Percentiles rank a stretch among this genome's conserved stretches.
Conservation (phyloP, 2,329 filamentous ascomycete species). For the Ceratocystiopsis sp. region DNA sequence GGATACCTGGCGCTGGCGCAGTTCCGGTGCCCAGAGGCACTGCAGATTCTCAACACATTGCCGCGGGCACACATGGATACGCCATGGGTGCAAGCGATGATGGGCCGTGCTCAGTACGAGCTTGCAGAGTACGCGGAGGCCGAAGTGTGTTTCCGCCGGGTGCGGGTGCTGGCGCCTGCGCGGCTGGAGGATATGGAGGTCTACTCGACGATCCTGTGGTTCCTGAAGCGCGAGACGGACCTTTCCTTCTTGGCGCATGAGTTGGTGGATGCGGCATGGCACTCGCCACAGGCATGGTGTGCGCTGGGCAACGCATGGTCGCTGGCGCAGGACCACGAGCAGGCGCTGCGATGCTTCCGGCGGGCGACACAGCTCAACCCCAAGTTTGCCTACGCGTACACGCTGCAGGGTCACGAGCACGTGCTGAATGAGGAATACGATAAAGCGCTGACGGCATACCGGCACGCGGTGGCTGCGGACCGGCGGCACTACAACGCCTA, state of each 20-base stretch:
- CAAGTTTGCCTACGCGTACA: constrained; percentile 88
- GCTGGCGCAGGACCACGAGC: constrained; percentile 78
- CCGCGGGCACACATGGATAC: constrained; percentile 67
- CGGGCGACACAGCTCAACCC: constrained; percentile 81
- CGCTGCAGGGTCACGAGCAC: constrained; percentile 88
- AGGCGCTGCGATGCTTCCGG: constrained; percentile 87
- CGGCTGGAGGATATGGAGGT: constrained; percentile 92
- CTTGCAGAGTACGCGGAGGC: constrained; percentile 73
- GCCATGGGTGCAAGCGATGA: constrained; percentile 80
- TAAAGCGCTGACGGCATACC: constrained; percentile 76
- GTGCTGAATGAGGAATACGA: constrained; percentile 95
- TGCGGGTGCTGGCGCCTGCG: constrained; percentile 65
- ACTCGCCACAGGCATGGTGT: constrained; percentile 92
- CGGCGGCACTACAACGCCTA: constrained; percentile 94
- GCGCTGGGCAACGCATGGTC: constrained; percentile 91
- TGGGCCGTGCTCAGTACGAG: constrained; percentile 84
- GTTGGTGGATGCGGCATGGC: constrained; percentile 68
- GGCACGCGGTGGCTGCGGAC: constrained; percentile 72
- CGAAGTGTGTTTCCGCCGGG: constrained; percentile 66
- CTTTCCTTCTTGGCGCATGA: constrained; percentile 86
- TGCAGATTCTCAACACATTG: constrained; percentile 56
- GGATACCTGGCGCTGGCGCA: constrained; percentile 65
- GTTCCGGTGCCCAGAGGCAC: constrained; percentile 62
- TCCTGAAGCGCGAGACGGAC: constrained; percentile 80
- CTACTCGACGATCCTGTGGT: constrained; percentile 98